These are phyloP conservation scores for Lepraria neglecta DNA, from an alignment of 495 filamentous ascomycete species.

Conservation along the genomic window DNA sequence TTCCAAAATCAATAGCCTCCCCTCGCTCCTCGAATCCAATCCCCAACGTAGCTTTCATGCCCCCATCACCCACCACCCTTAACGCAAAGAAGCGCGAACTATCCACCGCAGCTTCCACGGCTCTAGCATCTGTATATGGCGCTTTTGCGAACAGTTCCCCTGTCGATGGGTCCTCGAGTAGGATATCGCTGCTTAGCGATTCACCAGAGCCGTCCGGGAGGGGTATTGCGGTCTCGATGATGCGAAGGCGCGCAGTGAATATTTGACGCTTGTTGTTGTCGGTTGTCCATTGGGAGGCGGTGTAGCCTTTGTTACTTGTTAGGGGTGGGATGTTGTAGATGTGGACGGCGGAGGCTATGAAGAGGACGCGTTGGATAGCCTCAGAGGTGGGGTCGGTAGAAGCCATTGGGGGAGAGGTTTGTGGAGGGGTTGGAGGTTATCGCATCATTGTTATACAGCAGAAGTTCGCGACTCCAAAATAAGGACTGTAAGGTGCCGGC, in stretches of 20 bases:
- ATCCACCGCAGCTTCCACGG: constrained; percentile 68
- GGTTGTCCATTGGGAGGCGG: constrained; percentile 68
- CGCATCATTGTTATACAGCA: too few species aligned
- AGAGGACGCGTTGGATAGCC: constrained; percentile 73
- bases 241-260: constrained; percentile 73
- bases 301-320: constrained; percentile 62
- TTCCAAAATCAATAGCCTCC: constrained; percentile 75
- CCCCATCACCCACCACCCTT: constrained; percentile 61
- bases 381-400: constrained; percentile 41
- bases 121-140: constrained; percentile 53
- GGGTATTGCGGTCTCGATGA: constrained; percentile 65
- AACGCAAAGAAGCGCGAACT: constrained; percentile 74
- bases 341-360: constrained; percentile 62
- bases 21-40: constrained; percentile 78
- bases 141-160: constrained; percentile 75
- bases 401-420: neutral
- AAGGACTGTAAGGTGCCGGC: too few species aligned
- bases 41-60: constrained; percentile 67
- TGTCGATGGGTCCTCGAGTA: constrained; percentile 63
- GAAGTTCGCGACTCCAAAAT: too few species aligned
- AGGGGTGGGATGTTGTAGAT: constrained; percentile 75
- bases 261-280: constrained; percentile 60
- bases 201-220: constrained; percentile 36
- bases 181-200: constrained; percentile 59
- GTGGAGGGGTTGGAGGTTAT: neutral